Evolutionary conservation across 2,329 filamentous ascomycete genomes (phyloP).

Genomic region (Coccinonectria pachysandricola): DNA sequence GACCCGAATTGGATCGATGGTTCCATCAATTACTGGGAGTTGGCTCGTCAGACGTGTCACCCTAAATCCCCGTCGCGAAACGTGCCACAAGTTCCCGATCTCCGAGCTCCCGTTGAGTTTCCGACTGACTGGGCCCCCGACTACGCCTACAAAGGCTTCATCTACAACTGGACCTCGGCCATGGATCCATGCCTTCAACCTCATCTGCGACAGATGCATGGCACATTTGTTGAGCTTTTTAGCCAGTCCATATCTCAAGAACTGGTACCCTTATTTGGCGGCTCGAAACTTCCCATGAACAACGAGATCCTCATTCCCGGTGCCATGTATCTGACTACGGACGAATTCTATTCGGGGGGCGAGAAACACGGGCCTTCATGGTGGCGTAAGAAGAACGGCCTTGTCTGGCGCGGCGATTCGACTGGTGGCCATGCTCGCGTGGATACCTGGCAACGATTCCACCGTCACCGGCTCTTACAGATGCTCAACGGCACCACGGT

Average conservation of each 20-base stretch:
- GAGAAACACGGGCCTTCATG: constrained; percentile 44
- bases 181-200: constrained; percentile 51
- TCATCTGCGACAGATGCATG: constrained; percentile 39
- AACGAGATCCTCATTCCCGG: constrained; percentile 56
- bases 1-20: constrained; percentile 37
- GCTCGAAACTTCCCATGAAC: constrained; percentile 52
- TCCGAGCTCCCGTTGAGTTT: constrained; percentile 22
- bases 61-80: constrained; percentile 40
- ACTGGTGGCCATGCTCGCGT: constrained; percentile 44
- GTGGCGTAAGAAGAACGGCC: constrained; percentile 42
- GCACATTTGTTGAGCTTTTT: constrained; percentile 45
- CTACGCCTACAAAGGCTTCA: constrained; percentile 36
- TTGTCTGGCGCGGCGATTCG: constrained; percentile 56
- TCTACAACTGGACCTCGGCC: constrained; percentile 48
- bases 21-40: constrained; percentile 47
- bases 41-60: constrained; percentile 45
- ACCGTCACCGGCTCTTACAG: constrained; percentile 59
- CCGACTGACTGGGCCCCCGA: constrained; percentile 24
- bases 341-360: constrained; percentile 49
- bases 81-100: constrained; percentile 21
- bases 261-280: constrained; percentile 50
- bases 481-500: constrained; percentile 58
- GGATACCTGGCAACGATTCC: constrained; percentile 58
- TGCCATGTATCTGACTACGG: constrained; percentile 51
- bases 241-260: constrained; percentile 41